Evolutionary conservation across 1,284 basidiomycete genomes (phyloP).

Genomic region (Cutaneotrichosporon sp.): DNA sequence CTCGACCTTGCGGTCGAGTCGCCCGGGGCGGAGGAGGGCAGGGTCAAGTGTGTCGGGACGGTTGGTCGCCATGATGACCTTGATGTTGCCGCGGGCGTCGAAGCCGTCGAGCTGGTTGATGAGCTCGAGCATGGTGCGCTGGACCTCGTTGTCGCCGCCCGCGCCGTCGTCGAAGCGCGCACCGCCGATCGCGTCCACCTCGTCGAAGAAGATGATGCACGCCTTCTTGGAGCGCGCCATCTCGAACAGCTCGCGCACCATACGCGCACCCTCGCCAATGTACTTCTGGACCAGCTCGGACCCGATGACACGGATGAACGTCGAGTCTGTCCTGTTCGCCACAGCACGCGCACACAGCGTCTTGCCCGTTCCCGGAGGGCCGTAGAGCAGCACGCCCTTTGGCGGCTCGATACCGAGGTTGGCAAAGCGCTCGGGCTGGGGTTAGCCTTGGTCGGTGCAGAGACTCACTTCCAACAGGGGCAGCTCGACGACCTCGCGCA

Average conservation of each 20-base stretch:
- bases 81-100: constrained; percentile 98
- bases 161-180: constrained; percentile 99
- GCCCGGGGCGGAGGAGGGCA: constrained; percentile 91
- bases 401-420: constrained; percentile 99
- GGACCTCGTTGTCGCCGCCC: constrained; percentile 98
- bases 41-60: constrained; percentile 98
- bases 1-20: constrained; percentile 93
- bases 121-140: constrained; percentile 98
- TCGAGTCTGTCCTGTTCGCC: constrained; percentile 97
- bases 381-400: constrained; percentile 95
- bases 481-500: constrained; percentile 97
- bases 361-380: constrained; percentile 96
- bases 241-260: constrained; percentile 99
- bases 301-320: constrained; percentile 94
- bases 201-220: constrained; percentile 99
- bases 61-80: constrained; percentile 99
- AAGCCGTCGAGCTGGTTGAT: constrained; percentile 99
- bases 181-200: constrained; percentile 87
- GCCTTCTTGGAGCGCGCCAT: constrained; percentile 99
- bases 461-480: constrained; percentile 83
- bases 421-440: constrained; percentile 93
- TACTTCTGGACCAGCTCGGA: constrained; percentile 99
- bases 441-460: constrained; percentile 9
- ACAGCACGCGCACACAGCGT: constrained; percentile 98
- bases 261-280: constrained; percentile 96